Percentiles rank a stretch among this genome's conserved stretches.
Evolutionary conservation across 2,329 filamentous ascomycete species (phyloP).

Genomic region (Colletotrichum paranaense): DNA sequence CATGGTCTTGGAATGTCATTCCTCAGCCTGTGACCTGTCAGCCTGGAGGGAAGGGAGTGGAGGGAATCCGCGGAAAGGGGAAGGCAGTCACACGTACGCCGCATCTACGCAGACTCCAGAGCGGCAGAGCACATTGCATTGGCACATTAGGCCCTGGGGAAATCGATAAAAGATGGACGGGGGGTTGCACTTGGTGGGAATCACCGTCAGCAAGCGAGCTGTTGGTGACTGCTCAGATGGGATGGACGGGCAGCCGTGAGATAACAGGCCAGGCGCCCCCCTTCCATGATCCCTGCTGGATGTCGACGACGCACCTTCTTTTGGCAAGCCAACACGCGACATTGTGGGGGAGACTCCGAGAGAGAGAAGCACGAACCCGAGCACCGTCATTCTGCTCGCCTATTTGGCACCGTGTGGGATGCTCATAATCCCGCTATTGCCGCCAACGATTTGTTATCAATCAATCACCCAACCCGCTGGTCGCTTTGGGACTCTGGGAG

Average conservation of each 20-base stretch:
- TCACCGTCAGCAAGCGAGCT: constrained; percentile 10
- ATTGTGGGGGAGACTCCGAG: neutral
- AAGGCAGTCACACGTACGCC: neutral
- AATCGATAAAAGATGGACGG: neutral
- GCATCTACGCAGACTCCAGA: neutral
- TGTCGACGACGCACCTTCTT: neutral
- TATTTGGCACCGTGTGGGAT: neutral
- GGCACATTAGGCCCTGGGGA: constrained; percentile 9
- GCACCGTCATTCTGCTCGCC: neutral
- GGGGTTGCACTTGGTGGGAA: neutral
- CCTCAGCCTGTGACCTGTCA: constrained; percentile 14
- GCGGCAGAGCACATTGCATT: neutral
- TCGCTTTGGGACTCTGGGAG: too few relatives aligned
- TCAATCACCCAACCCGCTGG: neutral
- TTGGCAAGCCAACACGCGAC: constrained; percentile 30
- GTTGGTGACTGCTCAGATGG: constrained; percentile 1
- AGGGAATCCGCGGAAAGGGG: neutral
- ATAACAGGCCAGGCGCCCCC: constrained; percentile 12
- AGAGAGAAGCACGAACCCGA: neutral
- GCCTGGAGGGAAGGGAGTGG: constrained; percentile 1
- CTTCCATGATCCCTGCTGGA: constrained; percentile 10
- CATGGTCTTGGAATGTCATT: constrained; percentile 27
- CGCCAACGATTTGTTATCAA: neutral
- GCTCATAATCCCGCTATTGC: neutral
- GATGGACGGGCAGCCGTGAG: neutral